Conservation (phyloP, 208 protist species). For the Trypanosoma lewisi region DNA sequence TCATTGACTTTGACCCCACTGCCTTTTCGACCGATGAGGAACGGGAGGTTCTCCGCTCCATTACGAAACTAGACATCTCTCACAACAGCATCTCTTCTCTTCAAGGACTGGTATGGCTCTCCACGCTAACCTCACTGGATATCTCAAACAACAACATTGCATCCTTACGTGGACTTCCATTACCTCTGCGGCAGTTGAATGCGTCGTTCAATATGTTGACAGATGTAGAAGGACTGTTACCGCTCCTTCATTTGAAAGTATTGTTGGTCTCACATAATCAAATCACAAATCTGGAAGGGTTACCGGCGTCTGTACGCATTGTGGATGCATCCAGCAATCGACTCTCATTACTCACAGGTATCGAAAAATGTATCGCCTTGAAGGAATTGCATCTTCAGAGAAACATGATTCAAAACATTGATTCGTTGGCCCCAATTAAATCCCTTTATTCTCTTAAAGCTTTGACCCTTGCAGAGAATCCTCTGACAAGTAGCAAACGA, state of each 20-base stretch:
- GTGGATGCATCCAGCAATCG: slow-evolving; percentile 63
- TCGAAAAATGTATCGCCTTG: slow-evolving; percentile 58
- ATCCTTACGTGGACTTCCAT: slow-evolving; percentile 36
- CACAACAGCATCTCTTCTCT: slow-evolving; percentile 64
- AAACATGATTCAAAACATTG: slow-evolving; percentile 62
- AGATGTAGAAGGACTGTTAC: slow-evolving; percentile 39
- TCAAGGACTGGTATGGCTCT: slow-evolving; percentile 45
- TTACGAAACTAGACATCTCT: slow-evolving; percentile 65
- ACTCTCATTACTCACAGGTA: slow-evolving; percentile 37
- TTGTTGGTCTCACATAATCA: slow-evolving; percentile 74
- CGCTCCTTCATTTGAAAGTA: slow-evolving; percentile 45
- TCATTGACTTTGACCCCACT: slow-evolving; percentile 67
- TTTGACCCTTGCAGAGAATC: slow-evolving; percentile 59
- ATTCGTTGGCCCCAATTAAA: slow-evolving; percentile 35
- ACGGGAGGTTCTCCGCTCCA: slow-evolving; percentile 45
- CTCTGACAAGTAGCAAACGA: slow-evolving; percentile 47
- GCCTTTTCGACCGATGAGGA: slow-evolving; percentile 50
- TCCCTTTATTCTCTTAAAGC: slow-evolving; percentile 28
- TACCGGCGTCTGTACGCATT: slow-evolving; percentile 49
- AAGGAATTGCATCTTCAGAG: slow-evolving; percentile 44
- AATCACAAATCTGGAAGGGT: slow-evolving; percentile 49
- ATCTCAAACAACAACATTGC: slow-evolving; percentile 74
- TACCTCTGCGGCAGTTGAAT: slow-evolving; percentile 23
- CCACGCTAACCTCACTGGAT: slow-evolving; percentile 45
- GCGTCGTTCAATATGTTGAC: slow-evolving; percentile 27